Base-by-base conservation (phyloP, 371 early-diverging fungal species). In the Mucor racemosus region DNA sequence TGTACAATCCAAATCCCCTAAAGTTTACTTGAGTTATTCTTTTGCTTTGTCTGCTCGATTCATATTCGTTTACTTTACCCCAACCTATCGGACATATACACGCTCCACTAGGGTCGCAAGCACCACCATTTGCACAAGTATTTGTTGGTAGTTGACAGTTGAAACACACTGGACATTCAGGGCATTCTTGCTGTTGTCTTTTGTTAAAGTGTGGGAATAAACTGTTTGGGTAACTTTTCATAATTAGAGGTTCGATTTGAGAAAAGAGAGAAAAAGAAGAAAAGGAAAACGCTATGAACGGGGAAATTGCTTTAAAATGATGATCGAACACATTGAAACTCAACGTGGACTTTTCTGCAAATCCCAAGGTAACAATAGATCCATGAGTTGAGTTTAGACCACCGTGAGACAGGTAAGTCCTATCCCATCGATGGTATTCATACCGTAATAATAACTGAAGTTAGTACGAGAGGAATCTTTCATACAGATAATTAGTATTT, bases 161-260 rank as follows among this genome's bases (percentile, higher is more conserved):
- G 41, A 82, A 82, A 31, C 83, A 82, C 2, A 74, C 76, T 10
- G 83, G 83, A 63, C 83, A 82, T 42, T 75, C 82, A n/a, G 80
- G 83, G 57, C 80, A 80, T 26, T 73, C 76, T 50, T 59, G 71
- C 14, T 73, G 73, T 42, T 64, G 53, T 54, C 62, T 68, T 33
- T 65, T 64, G 62, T 53, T 56, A 9, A 55, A 60, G 17, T 60
- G 60, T 14, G 65, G 65, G 33, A 69, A 69, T 19, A 60, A 35
- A 35, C 35, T 19, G 21, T 53, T 53, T 31, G 53, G 21, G 6
- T 53, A 26, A 14, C 31, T 53, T 53, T 53, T 53, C 53, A 53
- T 53, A 26, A 26, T 21, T 26, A 26, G 10, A 13, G 26, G 3
- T 26, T 1, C 3, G 26, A 3, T 26, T 26, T 26, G 26, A 26